A percentile compares a stretch with the other conserved stretches of the same genome.
These are phyloP conservation scores for Discostella stelligeroides DNA, from an alignment of 108 stramenopile genomes.

Conservation along the genomic window DNA sequence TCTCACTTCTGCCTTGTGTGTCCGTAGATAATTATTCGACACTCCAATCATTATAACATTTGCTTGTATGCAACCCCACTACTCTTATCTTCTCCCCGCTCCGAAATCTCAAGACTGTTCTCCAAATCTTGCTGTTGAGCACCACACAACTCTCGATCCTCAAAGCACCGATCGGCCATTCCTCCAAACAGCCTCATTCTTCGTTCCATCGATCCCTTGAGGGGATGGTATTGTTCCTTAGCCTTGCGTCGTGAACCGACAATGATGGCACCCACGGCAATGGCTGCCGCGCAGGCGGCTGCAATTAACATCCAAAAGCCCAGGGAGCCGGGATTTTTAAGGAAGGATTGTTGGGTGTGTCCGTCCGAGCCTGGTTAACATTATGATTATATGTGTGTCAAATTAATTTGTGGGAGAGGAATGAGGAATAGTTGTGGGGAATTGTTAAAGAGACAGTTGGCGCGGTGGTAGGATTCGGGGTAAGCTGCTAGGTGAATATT, in stretches of 20 bases:
- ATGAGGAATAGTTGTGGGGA: no score
- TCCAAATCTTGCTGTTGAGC: slow-evolving; percentile 16
- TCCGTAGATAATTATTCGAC: not conserved
- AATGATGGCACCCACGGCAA: slow-evolving; percentile 37
- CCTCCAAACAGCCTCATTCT: slow-evolving; percentile 48
- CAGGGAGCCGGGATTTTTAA: slow-evolving; percentile 10
- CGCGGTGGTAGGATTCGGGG: no score
- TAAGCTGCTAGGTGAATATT: no score
- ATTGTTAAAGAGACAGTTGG: no score
- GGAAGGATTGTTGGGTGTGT: not conserved
- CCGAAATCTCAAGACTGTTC: not conserved
- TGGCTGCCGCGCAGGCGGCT: slow-evolving; percentile 33
- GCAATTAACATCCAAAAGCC: slow-evolving; percentile 37
- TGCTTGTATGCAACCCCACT: slow-evolving; percentile 16
- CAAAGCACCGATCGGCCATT: slow-evolving; percentile 42
- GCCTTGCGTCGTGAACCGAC: slow-evolving; percentile 37
- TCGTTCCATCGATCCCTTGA: slow-evolving; percentile 35
- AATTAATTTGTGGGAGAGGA: no score
- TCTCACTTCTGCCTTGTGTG: no score
- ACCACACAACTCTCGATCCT: slow-evolving; percentile 41
- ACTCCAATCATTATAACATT: slow-evolving; percentile 24
- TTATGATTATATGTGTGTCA: no score
- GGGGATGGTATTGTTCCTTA: slow-evolving; percentile 37
- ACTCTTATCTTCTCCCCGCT: slow-evolving; percentile 4
- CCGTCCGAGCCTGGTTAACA: slow-evolving; percentile 7